A percentile compares a stretch with the other conserved stretches of the same genome.
phyloP scores from a whole-genome alignment of 805 yeast genomes.

The Isabelozyma pseudorhagii region DNA sequence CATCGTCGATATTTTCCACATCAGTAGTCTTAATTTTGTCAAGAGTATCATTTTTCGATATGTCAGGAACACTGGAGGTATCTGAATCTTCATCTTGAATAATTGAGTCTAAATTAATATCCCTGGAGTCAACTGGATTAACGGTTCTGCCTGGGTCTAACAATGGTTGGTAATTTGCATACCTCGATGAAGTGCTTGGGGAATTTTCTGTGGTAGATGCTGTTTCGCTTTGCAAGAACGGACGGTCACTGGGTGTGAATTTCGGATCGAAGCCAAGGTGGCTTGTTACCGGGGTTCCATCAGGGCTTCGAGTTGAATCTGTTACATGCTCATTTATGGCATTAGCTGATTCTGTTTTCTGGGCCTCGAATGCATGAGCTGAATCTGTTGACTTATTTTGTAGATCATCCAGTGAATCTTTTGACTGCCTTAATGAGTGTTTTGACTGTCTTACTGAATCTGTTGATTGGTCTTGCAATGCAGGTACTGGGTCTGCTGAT shows the following conservation, averaged over 20 bases:
- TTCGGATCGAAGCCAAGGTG: no score
- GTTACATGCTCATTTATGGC: background rate
- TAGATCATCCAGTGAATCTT: no score
- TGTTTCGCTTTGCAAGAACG: background rate
- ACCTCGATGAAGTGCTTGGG: background rate
- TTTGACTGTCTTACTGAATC: no score
- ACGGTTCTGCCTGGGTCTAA: constrained; percentile 46
- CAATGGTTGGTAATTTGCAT: constrained; percentile 25
- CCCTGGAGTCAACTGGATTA: constrained; percentile 17
- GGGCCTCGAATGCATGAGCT: no score
- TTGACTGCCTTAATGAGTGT: no score
- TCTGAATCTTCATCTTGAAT: constrained; percentile 10
- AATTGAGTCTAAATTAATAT: constrained; percentile 14
- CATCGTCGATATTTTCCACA: constrained; percentile 30
- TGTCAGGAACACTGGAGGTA: constrained; percentile 9
- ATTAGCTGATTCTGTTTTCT: no score
- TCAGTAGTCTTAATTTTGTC: constrained; percentile 29
- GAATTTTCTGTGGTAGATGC: background rate
- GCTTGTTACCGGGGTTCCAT: background rate
- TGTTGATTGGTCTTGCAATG: no score
- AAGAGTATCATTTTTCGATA: constrained; percentile 19
- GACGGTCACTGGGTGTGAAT: constrained; percentile 1
- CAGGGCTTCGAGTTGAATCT: background rate
- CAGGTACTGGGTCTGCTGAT: background rate
- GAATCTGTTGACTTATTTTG: no score